A percentile compares a stretch with the other conserved stretches of the same genome.
These are phyloP conservation scores for Acacia concinna DNA, from an alignment of 331 rosid genomes.

Conservation along the genomic window DNA sequence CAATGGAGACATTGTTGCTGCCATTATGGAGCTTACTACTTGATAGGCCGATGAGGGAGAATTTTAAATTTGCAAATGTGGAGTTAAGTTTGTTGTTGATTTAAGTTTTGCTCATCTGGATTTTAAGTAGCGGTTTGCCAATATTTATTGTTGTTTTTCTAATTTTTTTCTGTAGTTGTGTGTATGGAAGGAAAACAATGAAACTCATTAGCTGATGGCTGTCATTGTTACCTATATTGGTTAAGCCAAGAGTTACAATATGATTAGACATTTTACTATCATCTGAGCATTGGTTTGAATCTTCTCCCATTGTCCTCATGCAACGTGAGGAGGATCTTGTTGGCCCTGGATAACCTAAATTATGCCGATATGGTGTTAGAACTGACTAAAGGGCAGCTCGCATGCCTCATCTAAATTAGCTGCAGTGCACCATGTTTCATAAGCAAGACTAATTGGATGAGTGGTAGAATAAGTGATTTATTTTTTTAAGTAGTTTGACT, in stretches of 20 bases:
- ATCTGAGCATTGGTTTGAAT: background rate
- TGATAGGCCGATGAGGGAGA: constrained; percentile 28
- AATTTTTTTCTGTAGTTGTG: constrained; percentile 16
- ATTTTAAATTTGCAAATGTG: constrained; percentile 22
- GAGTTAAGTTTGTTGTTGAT: constrained; percentile 26
- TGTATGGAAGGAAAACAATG: constrained; percentile 8
- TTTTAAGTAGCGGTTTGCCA: constrained; percentile 25
- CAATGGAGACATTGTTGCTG: constrained; percentile 47
- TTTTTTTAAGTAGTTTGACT: no score
- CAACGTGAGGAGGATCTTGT: background rate
- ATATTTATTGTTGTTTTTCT: constrained; percentile 2
- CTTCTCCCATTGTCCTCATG: background rate
- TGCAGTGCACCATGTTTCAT: no score
- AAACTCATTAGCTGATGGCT: background rate
- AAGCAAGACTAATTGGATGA: no score
- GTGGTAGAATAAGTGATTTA: no score
- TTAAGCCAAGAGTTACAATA: background rate
- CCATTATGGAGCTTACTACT: constrained; percentile 52
- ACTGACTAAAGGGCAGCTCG: background rate
- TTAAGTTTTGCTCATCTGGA: constrained; percentile 21
- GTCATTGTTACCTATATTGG: constrained; percentile 7
- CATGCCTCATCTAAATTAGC: background rate
- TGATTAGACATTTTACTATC: background rate
- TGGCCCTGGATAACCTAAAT: background rate
- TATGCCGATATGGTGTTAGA: background rate